These are phyloP conservation scores for Hypoxylon sp. DNA, from an alignment of 2,329 filamentous ascomycete species.

Conservation along the genomic window DNA sequence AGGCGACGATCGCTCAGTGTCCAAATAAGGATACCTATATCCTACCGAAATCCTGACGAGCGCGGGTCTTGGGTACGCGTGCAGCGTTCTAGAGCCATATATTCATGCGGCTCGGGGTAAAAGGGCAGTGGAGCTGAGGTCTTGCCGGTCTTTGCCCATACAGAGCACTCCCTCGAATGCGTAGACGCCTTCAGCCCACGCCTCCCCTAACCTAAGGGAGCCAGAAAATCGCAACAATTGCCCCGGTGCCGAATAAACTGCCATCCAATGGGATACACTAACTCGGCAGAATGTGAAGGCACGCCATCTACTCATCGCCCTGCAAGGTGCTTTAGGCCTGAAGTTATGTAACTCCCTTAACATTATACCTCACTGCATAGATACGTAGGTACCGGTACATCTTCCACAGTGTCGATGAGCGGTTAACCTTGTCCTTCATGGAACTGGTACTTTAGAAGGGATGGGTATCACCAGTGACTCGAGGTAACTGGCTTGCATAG, in stretches of 20 bases:
- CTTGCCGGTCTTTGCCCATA: background rate
- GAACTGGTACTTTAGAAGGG: background rate
- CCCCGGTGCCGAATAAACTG: background rate
- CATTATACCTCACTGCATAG: background rate
- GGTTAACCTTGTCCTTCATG: background rate
- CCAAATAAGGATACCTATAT: slow-evolving; percentile 8
- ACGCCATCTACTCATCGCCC: slow-evolving; percentile 5
- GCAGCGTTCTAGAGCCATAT: slow-evolving; percentile 15
- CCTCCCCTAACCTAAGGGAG: background rate
- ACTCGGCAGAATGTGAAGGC: slow-evolving; percentile 6
- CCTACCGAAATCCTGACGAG: background rate
- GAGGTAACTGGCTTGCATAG: background rate
- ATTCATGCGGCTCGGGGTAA: slow-evolving; percentile 16
- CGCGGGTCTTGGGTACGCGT: slow-evolving; percentile 10
- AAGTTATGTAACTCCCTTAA: slow-evolving; percentile 13
- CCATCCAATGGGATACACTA: slow-evolving; percentile 15
- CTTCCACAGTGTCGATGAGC: slow-evolving; percentile 9
- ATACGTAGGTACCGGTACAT: slow-evolving; percentile 19
- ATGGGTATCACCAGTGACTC: slow-evolving; percentile 10
- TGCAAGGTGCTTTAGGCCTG: slow-evolving; percentile 14
- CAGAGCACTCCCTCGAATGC: slow-evolving; percentile 12
- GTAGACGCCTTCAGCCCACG: slow-evolving; percentile 14
- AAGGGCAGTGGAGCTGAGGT: slow-evolving; percentile 14
- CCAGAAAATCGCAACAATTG: slow-evolving; percentile 1
- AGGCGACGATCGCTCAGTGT: slow-evolving; percentile 32